Conservation (phyloP, 495 filamentous ascomycete genomes). For the Daldinia childiae region DNA sequence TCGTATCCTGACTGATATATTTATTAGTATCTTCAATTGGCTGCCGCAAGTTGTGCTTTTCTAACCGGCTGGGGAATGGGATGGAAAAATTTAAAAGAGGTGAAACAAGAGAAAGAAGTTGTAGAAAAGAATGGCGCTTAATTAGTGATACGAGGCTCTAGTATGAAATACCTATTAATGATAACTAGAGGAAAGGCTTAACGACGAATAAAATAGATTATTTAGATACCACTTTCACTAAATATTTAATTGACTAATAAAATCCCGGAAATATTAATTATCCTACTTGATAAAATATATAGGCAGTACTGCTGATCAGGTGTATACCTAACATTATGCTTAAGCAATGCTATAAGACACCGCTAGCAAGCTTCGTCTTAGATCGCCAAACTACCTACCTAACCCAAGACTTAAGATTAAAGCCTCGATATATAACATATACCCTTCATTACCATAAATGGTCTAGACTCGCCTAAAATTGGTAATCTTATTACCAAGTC, state of each 20-base stretch:
- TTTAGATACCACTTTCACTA: neutral
- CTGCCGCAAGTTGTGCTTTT: slow-evolving; percentile 29
- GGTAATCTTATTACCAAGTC: neutral
- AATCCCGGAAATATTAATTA: neutral
- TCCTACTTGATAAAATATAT: neutral
- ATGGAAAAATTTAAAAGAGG: slow-evolving; percentile 34
- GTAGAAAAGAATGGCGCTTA: slow-evolving; percentile 1
- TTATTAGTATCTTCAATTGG: slow-evolving; percentile 35
- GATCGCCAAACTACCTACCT: neutral
- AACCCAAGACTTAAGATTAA: too few relatives aligned
- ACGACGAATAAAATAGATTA: neutral
- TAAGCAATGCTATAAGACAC: too few relatives aligned
- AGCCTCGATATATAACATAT: neutral
- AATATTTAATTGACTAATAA: neutral
- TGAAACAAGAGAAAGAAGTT: slow-evolving; percentile 27
- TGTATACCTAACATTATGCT: too few relatives aligned
- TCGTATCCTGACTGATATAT: neutral
- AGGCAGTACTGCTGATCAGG: too few relatives aligned
- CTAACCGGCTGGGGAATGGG: slow-evolving; percentile 36
- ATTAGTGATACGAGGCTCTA: neutral
- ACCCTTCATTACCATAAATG: neutral
- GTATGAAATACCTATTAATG: neutral
- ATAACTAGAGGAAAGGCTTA: neutral
- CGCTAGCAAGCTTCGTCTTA: too few relatives aligned
- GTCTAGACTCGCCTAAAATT: neutral